phyloP scores from a whole-genome alignment of 1,284 basidiomycete genomes.

The Fomitopsis schrenkii region DNA sequence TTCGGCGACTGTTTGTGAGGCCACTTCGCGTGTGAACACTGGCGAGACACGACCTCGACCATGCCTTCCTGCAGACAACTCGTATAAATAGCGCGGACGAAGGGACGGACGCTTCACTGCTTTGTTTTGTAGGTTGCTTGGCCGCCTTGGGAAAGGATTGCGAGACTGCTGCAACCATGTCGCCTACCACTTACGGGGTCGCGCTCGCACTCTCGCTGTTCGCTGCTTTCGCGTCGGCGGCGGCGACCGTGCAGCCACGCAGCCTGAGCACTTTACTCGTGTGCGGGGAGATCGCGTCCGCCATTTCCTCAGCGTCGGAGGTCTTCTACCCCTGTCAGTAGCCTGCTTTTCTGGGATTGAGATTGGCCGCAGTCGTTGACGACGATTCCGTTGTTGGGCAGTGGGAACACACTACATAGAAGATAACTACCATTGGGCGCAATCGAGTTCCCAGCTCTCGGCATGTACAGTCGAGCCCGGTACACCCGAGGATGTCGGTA shows the following conservation, averaged over 20 bases:
- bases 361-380: conserved; percentile 17
- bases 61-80: not conserved
- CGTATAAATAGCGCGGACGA: not conserved
- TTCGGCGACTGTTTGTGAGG: too few species aligned
- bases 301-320: not conserved
- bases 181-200: too few species aligned
- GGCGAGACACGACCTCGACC: not conserved
- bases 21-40: too few species aligned
- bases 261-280: not conserved
- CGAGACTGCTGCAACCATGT: not conserved
- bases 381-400: conserved; percentile 34
- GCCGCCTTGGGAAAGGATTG: not conserved
- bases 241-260: not conserved
- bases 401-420: conserved; percentile 23
- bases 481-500: conserved; percentile 23
- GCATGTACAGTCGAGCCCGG: conserved; percentile 23
- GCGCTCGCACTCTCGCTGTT: not conserved
- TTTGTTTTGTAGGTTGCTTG: not conserved
- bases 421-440: conserved; percentile 27
- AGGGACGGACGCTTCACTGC: not conserved
- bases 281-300: not conserved
- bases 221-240: not conserved
- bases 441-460: conserved; percentile 20
- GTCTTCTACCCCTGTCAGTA: not conserved
- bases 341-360: not conserved